Base-by-base conservation (phyloP, 345 rosid genomes). In the Mangifera indica region DNA sequence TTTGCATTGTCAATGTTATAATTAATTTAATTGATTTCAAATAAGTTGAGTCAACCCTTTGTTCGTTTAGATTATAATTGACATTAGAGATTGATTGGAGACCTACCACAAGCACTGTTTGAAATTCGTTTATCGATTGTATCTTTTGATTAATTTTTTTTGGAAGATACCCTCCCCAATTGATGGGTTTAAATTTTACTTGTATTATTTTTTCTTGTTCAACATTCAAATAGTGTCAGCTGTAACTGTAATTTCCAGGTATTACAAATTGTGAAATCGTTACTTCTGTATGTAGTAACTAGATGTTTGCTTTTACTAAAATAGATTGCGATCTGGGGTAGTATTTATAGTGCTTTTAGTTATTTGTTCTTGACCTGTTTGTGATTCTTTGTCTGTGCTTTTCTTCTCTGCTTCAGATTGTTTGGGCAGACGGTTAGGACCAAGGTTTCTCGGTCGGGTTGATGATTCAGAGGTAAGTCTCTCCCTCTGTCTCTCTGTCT, bases 351-450 rank as follows among this genome's bases (percentile, higher is more conserved):
- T 68, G 57, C 61, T 64, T 55, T 7, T 69, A n/a, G 60, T 22
- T 76, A 25, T n/a, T 62, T 77, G 15, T 62, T 34, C 37, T 34
- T 5, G 63, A 58, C 55, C 60, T 53, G 66, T 68, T 70, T 59
- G 42, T 62, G 73, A 34, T 77, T 77, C 25, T 55, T 53, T 61
- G 20, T 73, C 46, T 32, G 71, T 21, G 45, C 66, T 73, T 62
- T 70, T 66, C 65, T 65, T 55, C 59, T 80, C 45, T 76, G 63
- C 72, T 70, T 72, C 86, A 96, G 99, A 91, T 89, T 96, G 99
- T 87, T 88, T 96, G 84, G 99, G 99, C 71, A 87, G 99, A 84
- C 92, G 97, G 72, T 83, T 89, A 77, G 98, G 99, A 82, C 99
- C 99, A 48, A 91, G 86, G 85, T 81, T 96, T 86, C 96, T 95